These are phyloP conservation scores for Ophiostoma piceae DNA, from an alignment of 2,329 filamentous ascomycete genomes.

Conservation along the genomic window DNA sequence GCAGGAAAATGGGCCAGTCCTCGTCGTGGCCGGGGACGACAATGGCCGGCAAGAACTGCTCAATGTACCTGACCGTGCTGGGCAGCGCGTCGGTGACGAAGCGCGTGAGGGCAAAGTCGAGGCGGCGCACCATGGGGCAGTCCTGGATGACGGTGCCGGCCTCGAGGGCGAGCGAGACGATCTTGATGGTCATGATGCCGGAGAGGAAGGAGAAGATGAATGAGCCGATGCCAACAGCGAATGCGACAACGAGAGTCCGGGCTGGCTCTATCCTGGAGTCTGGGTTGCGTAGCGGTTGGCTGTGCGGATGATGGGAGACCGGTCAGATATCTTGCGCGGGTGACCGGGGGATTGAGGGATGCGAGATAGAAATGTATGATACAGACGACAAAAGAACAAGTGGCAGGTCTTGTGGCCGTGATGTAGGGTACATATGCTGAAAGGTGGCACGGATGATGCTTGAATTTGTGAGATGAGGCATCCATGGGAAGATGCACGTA, in stretches of 20 bases:
- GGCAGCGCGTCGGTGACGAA: constrained; percentile 7
- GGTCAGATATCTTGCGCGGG: too few species aligned
- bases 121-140: background rate
- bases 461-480: background rate
- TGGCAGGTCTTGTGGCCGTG: background rate
- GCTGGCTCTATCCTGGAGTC: background rate
- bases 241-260: background rate
- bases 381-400: background rate
- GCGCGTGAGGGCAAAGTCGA: constrained; percentile 1
- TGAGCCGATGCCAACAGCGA: constrained; percentile 15
- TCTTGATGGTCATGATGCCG: constrained; percentile 6
- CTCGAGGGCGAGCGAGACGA: background rate
- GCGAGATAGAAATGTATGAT: background rate
- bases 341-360: too few species aligned
- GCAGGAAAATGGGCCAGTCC: background rate
- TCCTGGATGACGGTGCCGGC: background rate
- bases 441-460: background rate
- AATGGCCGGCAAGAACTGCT: constrained; percentile 17
- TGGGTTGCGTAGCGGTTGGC: background rate
- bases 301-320: too few species aligned
- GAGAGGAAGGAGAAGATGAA: constrained; percentile 13
- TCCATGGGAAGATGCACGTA: background rate
- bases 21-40: constrained; percentile 1
- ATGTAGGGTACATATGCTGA: background rate
- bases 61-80: background rate